Evolutionary conservation across 2,329 filamentous ascomycete genomes (phyloP).

Genomic region (Clonostachys rosea): DNA sequence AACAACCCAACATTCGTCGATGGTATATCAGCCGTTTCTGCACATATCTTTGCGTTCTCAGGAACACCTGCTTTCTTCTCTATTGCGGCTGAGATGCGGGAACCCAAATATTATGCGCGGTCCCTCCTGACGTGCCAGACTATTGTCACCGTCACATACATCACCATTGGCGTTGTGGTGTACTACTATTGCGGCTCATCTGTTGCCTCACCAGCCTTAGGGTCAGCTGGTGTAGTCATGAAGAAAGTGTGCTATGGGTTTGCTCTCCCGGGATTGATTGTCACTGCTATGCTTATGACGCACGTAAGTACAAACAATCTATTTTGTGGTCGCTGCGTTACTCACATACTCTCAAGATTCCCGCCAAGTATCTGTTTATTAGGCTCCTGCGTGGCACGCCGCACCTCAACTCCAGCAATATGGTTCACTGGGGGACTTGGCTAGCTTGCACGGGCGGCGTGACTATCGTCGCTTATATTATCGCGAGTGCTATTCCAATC

Average conservation of each 20-base stretch:
- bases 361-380: slow-evolving; percentile 17
- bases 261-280: slow-evolving; percentile 63
- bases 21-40: slow-evolving; percentile 58
- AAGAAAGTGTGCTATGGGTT: slow-evolving; percentile 67
- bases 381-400: slow-evolving; percentile 16
- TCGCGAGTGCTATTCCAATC: slow-evolving; percentile 17
- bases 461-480: slow-evolving; percentile 16
- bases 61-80: slow-evolving; percentile 46
- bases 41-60: slow-evolving; percentile 69
- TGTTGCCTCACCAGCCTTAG: slow-evolving; percentile 63
- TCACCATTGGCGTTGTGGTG: slow-evolving; percentile 60
- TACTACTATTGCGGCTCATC: slow-evolving; percentile 63
- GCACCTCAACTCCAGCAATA: slow-evolving; percentile 18
- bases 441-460: slow-evolving; percentile 17
- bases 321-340: too few species aligned
- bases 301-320: slow-evolving; percentile 13
- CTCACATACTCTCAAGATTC: slow-evolving; percentile 3
- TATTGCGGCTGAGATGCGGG: slow-evolving; percentile 48
- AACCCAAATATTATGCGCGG: slow-evolving; percentile 38
- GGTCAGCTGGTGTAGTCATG: slow-evolving; percentile 54
- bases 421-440: slow-evolving; percentile 22
- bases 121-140: slow-evolving; percentile 58
- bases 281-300: slow-evolving; percentile 23
- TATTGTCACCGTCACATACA: slow-evolving; percentile 61
- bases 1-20: slow-evolving; percentile 36